Evolutionary conservation across 805 yeast genomes (phyloP).

Genomic region (Cyberlindnera bimundalis): DNA sequence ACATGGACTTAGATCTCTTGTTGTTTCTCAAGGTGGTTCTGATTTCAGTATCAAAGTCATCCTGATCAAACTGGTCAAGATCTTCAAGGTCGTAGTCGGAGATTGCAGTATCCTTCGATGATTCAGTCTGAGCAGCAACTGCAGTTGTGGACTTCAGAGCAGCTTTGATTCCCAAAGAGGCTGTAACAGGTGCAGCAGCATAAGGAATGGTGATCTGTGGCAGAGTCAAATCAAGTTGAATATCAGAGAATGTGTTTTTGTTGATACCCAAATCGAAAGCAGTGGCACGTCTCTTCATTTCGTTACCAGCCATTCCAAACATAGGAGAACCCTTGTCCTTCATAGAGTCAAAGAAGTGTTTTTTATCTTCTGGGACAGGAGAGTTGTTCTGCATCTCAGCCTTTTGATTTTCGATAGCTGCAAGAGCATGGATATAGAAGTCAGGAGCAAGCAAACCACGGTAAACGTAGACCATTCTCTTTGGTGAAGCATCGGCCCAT

Average conservation of each 20-base stretch:
- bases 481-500: conserved; percentile 89
- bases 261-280: conserved; percentile 48
- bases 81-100: conserved; percentile 48
- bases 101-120: conserved; percentile 19
- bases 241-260: conserved; percentile 36
- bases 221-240: conserved; percentile 35
- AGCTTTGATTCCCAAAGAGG: conserved; percentile 42
- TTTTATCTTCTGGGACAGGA: conserved; percentile 22
- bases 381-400: conserved; percentile 20
- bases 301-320: conserved; percentile 10
- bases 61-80: conserved; percentile 33
- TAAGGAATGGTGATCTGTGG: conserved; percentile 58
- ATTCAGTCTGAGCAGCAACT: background rate
- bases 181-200: conserved; percentile 75
- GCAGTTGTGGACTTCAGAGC: conserved; percentile 15
- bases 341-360: conserved; percentile 23
- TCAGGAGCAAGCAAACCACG: conserved; percentile 76
- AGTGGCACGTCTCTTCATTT: conserved; percentile 46
- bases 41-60: conserved; percentile 37
- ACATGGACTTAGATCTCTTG: conserved; percentile 63
- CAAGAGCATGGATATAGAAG: conserved; percentile 67
- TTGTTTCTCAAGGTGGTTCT: conserved; percentile 40
- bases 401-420: conserved; percentile 54
- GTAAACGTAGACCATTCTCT: conserved; percentile 84
- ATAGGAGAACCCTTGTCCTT: conserved; percentile 12